Conservation (phyloP, 1,284 basidiomycete genomes). For the Chiua sp. region DNA sequence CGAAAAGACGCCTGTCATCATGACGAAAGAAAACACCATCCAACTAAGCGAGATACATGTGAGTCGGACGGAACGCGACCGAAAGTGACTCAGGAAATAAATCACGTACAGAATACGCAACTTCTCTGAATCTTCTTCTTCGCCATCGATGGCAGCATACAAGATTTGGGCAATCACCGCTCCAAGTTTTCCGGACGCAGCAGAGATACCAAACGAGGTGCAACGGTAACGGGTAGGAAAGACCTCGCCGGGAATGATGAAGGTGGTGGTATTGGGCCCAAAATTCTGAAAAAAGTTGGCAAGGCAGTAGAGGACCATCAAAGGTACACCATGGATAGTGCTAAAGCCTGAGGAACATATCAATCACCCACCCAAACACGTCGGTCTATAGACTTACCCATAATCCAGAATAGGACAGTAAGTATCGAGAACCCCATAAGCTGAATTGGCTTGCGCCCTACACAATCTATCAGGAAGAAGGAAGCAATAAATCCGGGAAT, state of each 20-base stretch:
- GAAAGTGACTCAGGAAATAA: background rate
- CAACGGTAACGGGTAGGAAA: slow-evolving; percentile 78
- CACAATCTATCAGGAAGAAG: slow-evolving; percentile 53
- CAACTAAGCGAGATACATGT: background rate
- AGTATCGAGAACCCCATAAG: slow-evolving; percentile 63
- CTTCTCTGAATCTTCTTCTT: background rate
- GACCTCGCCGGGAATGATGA: slow-evolving; percentile 68
- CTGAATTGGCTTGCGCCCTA: slow-evolving; percentile 57
- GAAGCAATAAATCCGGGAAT: slow-evolving; percentile 55
- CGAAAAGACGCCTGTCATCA: slow-evolving; percentile 13
- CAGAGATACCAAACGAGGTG: slow-evolving; percentile 71
- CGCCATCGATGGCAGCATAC: background rate
- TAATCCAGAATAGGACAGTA: slow-evolving; percentile 53
- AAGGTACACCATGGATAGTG: slow-evolving; percentile 57
- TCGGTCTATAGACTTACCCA: slow-evolving; percentile 39
- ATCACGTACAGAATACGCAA: slow-evolving; percentile 5
- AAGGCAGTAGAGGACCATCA: slow-evolving; percentile 66
- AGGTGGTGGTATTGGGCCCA: slow-evolving; percentile 77
- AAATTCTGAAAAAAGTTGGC: slow-evolving; percentile 60
- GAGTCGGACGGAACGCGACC: background rate
- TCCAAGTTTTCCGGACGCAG: slow-evolving; percentile 70
- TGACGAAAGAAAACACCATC: slow-evolving; percentile 12
- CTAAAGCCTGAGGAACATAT: slow-evolving; percentile 47
- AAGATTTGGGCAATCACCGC: slow-evolving; percentile 62
- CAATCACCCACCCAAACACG: background rate